Conservation (phyloP, 208 protist species). For the Crithidia brevicula region DNA sequence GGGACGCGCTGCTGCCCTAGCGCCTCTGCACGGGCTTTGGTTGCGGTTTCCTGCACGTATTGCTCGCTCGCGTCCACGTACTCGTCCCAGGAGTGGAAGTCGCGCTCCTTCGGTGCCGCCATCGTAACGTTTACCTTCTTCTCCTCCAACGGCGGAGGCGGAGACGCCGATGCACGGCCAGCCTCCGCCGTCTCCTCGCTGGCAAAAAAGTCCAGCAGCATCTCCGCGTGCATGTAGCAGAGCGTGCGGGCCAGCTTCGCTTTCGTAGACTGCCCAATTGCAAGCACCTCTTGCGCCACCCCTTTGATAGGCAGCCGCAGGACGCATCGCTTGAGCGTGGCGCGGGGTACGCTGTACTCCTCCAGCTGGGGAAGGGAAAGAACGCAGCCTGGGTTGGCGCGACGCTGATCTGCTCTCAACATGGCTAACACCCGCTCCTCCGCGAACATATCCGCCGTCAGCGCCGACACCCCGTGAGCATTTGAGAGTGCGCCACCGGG, state of each 20-base stretch:
- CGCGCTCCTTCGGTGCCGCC: conserved; percentile 23
- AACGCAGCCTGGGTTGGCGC: not conserved
- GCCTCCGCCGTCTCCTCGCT: not conserved
- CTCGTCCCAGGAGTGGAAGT: conserved; percentile 38
- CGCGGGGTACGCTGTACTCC: conserved; percentile 40
- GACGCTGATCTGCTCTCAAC: conserved; percentile 31
- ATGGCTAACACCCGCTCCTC: conserved; percentile 45
- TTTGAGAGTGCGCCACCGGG: conserved; percentile 25
- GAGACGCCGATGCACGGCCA: not conserved
- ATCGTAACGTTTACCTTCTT: not conserved
- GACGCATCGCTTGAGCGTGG: conserved; percentile 50
- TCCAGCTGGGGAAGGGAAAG: not conserved
- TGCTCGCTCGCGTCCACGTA: conserved; percentile 45
- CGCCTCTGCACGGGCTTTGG: conserved; percentile 12
- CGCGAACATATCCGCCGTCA: conserved; percentile 24
- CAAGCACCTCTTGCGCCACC: conserved; percentile 26
- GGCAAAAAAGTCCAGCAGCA: conserved; percentile 74
- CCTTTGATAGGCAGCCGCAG: conserved; percentile 39
- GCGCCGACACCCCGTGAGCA: conserved; percentile 24
- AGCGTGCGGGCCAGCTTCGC: conserved; percentile 53
- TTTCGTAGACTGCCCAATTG: conserved; percentile 65
- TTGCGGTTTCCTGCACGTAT: conserved; percentile 32
- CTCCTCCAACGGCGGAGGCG: conserved; percentile 28
- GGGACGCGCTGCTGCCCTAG: conserved; percentile 42
- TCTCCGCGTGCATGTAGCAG: conserved; percentile 78